Evolutionary conservation across 352 stramenopile species (phyloP).

Genomic region (Globisporangium mamillatum): DNA sequence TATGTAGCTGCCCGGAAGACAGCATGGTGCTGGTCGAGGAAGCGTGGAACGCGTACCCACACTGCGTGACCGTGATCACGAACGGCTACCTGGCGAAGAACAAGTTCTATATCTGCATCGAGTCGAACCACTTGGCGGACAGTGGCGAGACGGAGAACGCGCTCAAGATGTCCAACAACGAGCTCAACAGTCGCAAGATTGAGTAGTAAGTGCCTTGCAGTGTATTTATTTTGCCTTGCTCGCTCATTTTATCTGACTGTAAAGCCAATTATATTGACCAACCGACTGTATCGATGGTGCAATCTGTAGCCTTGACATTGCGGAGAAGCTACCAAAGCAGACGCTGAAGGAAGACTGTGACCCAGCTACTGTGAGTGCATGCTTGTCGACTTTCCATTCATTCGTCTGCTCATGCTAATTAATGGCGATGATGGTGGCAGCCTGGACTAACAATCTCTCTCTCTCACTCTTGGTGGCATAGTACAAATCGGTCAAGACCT

Average conservation of each 20-base stretch:
- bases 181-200: constrained; percentile 73
- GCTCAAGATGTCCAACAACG: constrained; percentile 57
- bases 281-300: background rate
- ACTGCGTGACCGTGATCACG: constrained; percentile 84
- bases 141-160: constrained; percentile 62
- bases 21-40: constrained; percentile 86
- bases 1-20: constrained; percentile 67
- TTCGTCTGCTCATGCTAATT: constrained; percentile 13
- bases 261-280: background rate
- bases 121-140: constrained; percentile 73
- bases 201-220: constrained; percentile 48
- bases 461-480: constrained; percentile 13
- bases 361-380: constrained; percentile 36
- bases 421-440: background rate
- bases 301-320: constrained; percentile 62
- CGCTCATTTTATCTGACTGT: background rate
- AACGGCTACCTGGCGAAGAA: constrained; percentile 84
- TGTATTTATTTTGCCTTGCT: background rate
- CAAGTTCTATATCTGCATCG: constrained; percentile 87
- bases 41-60: constrained; percentile 85
- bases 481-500: constrained; percentile 75
- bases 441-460: background rate
- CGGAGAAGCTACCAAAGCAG: constrained; percentile 72
- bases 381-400: background rate
- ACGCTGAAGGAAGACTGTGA: constrained; percentile 71